Conservation (phyloP, 2,329 filamentous ascomycete genomes). For the Ceratocystis ficicola region DNA sequence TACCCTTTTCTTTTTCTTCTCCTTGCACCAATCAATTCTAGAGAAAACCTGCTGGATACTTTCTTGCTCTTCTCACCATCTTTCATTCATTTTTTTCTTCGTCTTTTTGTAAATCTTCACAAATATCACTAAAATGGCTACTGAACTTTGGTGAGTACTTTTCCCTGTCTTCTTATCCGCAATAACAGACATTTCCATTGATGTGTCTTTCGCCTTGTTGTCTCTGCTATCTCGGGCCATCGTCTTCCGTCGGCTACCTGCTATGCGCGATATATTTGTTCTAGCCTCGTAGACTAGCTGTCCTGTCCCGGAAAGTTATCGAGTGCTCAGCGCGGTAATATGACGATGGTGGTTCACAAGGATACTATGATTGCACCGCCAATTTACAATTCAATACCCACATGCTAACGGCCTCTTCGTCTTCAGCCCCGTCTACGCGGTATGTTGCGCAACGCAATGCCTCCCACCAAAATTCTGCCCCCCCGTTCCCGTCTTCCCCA, state of each 20-base stretch:
- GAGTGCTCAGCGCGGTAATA: too few relatives aligned
- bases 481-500: too few relatives aligned
- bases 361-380: not conserved
- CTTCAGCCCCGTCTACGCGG: constrained; percentile 89
- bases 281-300: too few relatives aligned
- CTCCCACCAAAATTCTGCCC: too few relatives aligned
- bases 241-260: not conserved
- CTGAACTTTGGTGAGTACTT: constrained; percentile 67
- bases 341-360: too few relatives aligned
- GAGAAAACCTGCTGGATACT: not conserved
- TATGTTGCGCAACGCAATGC: constrained; percentile 48
- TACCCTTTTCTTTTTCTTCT: constrained; percentile 3
- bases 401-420: constrained; percentile 9
- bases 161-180: constrained; percentile 25
- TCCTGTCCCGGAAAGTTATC: too few relatives aligned
- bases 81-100: constrained; percentile 15
- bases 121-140: constrained; percentile 51
- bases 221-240: not conserved
- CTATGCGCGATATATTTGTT: too few relatives aligned
- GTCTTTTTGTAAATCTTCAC: constrained; percentile 24
- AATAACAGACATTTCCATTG: constrained; percentile 24
- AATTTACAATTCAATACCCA: not conserved
- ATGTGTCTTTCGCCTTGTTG: not conserved
- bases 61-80: not conserved
- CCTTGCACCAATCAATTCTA: not conserved